phyloP scores from a whole-genome alignment of 108 stramenopile species.

The Nitzschia sp. region DNA sequence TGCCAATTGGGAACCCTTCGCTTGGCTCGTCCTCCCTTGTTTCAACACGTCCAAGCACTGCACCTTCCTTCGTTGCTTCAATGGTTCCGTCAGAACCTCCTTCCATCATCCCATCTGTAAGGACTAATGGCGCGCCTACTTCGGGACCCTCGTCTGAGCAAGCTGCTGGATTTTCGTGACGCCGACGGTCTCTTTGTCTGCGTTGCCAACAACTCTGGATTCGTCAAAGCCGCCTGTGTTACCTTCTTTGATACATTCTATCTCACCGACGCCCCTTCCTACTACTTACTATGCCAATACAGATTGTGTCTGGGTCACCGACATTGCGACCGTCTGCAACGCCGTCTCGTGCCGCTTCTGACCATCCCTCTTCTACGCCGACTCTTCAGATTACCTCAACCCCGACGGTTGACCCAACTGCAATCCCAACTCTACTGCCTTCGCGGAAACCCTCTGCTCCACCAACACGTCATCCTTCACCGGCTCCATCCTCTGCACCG shows the following conservation, averaged over 20 bases:
- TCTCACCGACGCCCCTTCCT: not conserved
- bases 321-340: no score
- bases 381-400: not conserved
- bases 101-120: not conserved
- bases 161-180: not conserved
- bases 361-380: no score
- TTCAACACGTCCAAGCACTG: no score
- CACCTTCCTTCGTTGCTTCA: no score
- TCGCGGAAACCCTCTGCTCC: not conserved
- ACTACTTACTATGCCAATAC: no score
- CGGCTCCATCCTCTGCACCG: no score
- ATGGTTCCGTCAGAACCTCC: not conserved
- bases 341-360: no score
- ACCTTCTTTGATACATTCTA: not conserved
- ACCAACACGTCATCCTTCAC: not conserved
- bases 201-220: no score
- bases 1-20: no score
- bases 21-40: no score
- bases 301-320: no score
- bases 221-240: no score
- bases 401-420: not conserved
- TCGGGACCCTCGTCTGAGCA: not conserved
- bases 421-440: not conserved
- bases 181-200: not conserved
- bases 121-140: not conserved